These are phyloP conservation scores for Brassica nigra DNA, from an alignment of 345 rosid genomes.

Conservation along the genomic window DNA sequence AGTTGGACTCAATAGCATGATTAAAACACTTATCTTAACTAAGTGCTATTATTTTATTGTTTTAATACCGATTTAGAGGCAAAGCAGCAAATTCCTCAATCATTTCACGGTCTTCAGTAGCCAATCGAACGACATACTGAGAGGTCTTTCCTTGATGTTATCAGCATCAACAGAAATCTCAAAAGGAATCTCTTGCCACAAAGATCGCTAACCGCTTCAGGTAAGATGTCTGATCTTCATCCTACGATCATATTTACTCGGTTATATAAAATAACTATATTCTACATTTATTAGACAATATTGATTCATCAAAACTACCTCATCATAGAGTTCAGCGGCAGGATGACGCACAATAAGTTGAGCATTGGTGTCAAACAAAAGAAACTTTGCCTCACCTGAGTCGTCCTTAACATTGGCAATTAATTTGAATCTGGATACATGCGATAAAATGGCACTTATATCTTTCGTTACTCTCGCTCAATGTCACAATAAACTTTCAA, in stretches of 20 bases:
- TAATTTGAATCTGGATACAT: too few relatives aligned
- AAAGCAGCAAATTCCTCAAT: background rate
- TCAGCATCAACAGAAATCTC: background rate
- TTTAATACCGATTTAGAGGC: background rate
- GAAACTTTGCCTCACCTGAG: too few relatives aligned
- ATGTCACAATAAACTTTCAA: background rate
- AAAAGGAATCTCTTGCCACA: background rate
- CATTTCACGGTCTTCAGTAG: too few relatives aligned
- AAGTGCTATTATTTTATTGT: background rate
- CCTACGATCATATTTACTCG: background rate
- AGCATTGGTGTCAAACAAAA: too few relatives aligned
- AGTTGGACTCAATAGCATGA: background rate
- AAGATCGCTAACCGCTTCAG: background rate
- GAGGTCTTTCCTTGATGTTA: background rate
- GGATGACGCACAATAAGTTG: too few relatives aligned
- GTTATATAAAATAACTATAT: background rate
- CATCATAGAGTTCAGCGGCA: background rate
- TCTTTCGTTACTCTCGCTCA: background rate
- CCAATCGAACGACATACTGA: background rate
- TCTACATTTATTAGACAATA: background rate
- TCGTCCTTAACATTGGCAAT: too few relatives aligned
- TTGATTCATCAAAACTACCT: background rate
- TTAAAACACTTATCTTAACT: background rate
- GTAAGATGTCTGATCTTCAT: background rate
- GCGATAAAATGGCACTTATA: background rate